These are phyloP conservation scores for Pneumocystis murina DNA, from an alignment of 1,139 yeast genomes.

Conservation along the genomic window DNA sequence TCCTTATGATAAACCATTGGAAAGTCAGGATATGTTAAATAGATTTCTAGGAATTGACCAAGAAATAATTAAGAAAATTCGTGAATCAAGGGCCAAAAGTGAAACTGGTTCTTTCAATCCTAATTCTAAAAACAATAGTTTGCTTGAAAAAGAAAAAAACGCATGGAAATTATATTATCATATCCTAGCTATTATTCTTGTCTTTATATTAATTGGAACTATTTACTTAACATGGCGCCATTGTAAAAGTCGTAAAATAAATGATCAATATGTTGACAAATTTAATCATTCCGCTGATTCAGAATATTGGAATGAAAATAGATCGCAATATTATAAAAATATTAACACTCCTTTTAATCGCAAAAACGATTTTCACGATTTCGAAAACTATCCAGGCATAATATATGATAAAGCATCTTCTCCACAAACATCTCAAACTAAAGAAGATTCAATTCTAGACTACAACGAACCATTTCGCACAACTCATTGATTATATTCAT, in stretches of 20 bases:
- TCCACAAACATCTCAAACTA: background rate
- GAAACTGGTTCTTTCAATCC: too few relatives aligned
- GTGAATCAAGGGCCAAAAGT: background rate
- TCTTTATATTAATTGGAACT: background rate
- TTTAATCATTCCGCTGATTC: background rate
- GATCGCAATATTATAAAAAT: background rate
- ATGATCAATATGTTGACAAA: background rate
- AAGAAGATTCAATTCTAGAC: background rate
- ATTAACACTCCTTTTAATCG: background rate
- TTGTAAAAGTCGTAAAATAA: background rate
- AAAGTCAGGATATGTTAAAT: conserved; percentile 46
- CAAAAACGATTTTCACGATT: background rate
- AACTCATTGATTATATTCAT: background rate
- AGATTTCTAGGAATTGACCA: conserved; percentile 21
- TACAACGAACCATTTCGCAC: background rate
- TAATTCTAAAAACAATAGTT: background rate
- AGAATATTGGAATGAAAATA: background rate
- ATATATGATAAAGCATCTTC: background rate
- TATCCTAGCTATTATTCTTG: background rate
- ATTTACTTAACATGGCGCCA: background rate
- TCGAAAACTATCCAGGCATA: background rate
- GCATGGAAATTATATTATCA: background rate
- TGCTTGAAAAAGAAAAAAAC: background rate
- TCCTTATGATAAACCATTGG: conserved; percentile 65
- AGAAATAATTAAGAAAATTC: background rate